phyloP scores from a whole-genome alignment of 352 stramenopile genomes.

The Phytopythium aichiense region DNA sequence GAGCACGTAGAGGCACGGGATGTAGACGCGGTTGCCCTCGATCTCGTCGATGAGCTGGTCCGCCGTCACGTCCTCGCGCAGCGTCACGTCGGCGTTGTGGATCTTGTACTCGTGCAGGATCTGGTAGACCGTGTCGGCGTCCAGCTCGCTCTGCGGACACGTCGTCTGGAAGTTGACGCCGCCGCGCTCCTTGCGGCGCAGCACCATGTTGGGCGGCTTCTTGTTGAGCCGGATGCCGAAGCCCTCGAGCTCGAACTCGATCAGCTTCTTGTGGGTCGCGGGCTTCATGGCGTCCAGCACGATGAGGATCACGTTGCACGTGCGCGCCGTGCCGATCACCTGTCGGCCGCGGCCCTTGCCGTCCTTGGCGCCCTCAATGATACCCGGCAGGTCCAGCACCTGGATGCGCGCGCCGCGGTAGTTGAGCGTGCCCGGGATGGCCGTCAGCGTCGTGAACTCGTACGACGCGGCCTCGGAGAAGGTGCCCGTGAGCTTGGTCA shows the following conservation, averaged over 20 bases:
- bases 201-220: slow-evolving; percentile 94
- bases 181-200: slow-evolving; percentile 96
- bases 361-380: slow-evolving; percentile 99
- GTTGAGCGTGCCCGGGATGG: slow-evolving; percentile 97
- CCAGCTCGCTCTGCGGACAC: slow-evolving; percentile 89
- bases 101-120: slow-evolving; percentile 99
- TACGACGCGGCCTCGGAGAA: slow-evolving; percentile 95
- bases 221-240: slow-evolving; percentile 99
- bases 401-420: slow-evolving; percentile 90
- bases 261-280: slow-evolving; percentile 98
- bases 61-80: slow-evolving; percentile 94
- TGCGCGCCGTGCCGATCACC: slow-evolving; percentile 96
- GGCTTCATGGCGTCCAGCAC: slow-evolving; percentile 97
- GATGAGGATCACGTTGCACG: slow-evolving; percentile 98
- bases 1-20: slow-evolving; percentile 97
- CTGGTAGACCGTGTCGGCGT: slow-evolving; percentile 91
- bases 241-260: slow-evolving; percentile 97
- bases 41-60: slow-evolving; percentile 99
- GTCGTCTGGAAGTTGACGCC: slow-evolving; percentile 97
- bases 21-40: slow-evolving; percentile 98
- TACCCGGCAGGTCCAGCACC: slow-evolving; percentile 92
- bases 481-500: slow-evolving; percentile 97
- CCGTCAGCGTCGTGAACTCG: slow-evolving; percentile 99
- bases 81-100: slow-evolving; percentile 95
- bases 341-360: slow-evolving; percentile 96